Base-by-base conservation (phyloP, 148 eudicot genomes). In the Chenopodium suecicum region DNA sequence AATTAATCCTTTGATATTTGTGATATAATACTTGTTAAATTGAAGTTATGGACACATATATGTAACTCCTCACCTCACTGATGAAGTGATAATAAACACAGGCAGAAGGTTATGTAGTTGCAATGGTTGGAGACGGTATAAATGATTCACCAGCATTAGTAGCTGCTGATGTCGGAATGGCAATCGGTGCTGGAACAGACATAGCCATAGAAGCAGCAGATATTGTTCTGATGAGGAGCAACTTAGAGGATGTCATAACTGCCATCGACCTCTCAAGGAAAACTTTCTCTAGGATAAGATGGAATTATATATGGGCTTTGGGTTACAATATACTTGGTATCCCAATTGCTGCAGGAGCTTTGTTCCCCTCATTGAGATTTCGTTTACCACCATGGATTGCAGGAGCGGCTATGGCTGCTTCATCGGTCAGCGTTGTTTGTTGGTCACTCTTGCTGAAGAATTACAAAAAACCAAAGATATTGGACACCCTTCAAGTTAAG, bases 381-480 rank as follows among this genome's bases (percentile, higher is more conserved):
- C 91, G 97, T 23, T 84, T 97, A 64, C 99, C 97, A 0, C 99
- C 99, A 67, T 97, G 99, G 99, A 63, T 97, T 56, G 99, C 99
- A 0, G 99, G 99, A 73, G 99, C 94, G 37, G 99, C 99, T 8
- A 97, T 97, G 99, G 99, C 99, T 6, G 99, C 99, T 44, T 97
- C 99, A 23, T 97, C 98, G 0, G 97, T 97, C 4, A 97, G 98
- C 65, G 98, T 97, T n/a, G 99, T 97, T 50, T 92, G 97, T 78
- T 90, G 95, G 89, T 97, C 99, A 17, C 91, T 97, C 22, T 78
- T 97, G 90, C 86, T 97, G 86, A 97, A 90, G 88, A 85, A 91
- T 71, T 97, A 97, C 86, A 89, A 47, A 77, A 90, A 94, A 58
- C 98, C 98, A 8, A 91, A 88, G 78, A 86, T 75, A 82, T 80